These are phyloP conservation scores for Candida xiaguanensis DNA, from an alignment of 805 yeast genomes.

Conservation along the genomic window DNA sequence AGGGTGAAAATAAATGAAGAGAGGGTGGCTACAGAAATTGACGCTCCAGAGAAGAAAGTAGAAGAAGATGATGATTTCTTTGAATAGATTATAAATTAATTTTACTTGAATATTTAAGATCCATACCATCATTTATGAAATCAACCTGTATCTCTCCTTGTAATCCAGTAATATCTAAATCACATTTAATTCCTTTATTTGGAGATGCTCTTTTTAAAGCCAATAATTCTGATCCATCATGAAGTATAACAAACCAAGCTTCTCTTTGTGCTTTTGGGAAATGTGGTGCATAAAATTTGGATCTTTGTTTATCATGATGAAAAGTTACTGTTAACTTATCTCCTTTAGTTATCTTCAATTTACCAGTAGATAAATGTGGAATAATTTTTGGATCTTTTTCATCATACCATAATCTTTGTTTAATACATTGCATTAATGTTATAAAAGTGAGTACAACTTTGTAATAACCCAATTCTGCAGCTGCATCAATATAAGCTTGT, in stretches of 20 bases:
- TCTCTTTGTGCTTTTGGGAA: slow-evolving; percentile 92
- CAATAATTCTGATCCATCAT: slow-evolving; percentile 50
- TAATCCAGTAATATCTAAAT: slow-evolving; percentile 45
- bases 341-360: slow-evolving; percentile 36
- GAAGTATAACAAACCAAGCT: slow-evolving; percentile 79
- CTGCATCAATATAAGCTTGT: slow-evolving; percentile 88
- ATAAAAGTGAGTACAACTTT: slow-evolving; percentile 60
- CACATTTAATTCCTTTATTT: slow-evolving; percentile 42
- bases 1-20: slow-evolving; percentile 21
- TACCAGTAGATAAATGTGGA: slow-evolving; percentile 61
- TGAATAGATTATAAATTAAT: slow-evolving; percentile 18
- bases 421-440: slow-evolving; percentile 75
- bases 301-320: too few relatives aligned
- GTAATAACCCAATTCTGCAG: slow-evolving; percentile 77
- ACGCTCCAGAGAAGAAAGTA: slow-evolving; percentile 39
- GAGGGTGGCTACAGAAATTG: slow-evolving; percentile 28
- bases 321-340: slow-evolving; percentile 41
- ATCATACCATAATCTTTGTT: slow-evolving; percentile 86
- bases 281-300: slow-evolving; percentile 68
- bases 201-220: slow-evolving; percentile 79
- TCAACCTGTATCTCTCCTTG: slow-evolving; percentile 46
- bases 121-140: slow-evolving; percentile 66
- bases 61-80: slow-evolving; percentile 45
- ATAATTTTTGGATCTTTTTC: slow-evolving; percentile 42
- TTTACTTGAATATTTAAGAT: slow-evolving; percentile 39